These are phyloP conservation scores for Carex kokanica DNA, from an alignment of 176 grass and related monocot species.

Conservation along the genomic window DNA sequence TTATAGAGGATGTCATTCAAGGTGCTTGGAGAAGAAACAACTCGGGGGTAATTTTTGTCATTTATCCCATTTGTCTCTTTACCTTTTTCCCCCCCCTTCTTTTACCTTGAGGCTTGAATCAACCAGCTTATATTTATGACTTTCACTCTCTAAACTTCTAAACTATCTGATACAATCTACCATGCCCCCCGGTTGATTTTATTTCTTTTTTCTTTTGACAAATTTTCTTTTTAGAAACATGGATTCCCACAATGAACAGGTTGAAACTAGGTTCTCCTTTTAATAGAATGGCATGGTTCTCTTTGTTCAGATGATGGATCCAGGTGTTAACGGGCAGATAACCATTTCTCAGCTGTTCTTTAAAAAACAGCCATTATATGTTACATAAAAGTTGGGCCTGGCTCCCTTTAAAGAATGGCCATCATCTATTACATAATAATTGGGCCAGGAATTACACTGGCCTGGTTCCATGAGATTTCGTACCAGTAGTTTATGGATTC, in stretches of 20 bases:
- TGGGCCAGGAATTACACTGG: background rate
- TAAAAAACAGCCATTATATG: background rate
- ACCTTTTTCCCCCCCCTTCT: background rate
- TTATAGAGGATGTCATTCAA: conserved; percentile 23
- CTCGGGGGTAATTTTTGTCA: conserved; percentile 14
- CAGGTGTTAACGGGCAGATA: background rate
- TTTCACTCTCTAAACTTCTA: background rate
- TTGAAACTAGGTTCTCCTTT: background rate
- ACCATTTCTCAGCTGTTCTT: background rate
- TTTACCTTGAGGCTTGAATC: background rate
- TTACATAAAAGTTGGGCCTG: background rate
- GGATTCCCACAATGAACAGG: background rate
- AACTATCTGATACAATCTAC: background rate
- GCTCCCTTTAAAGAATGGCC: background rate
- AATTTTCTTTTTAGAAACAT: background rate
- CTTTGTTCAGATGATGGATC: background rate
- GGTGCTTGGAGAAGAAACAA: conserved; percentile 28
- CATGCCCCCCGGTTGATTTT: background rate
- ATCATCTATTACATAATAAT: background rate
- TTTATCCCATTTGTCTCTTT: conserved; percentile 4
- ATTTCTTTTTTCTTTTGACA: background rate
- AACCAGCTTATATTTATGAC: background rate
- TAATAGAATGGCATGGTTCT: background rate
- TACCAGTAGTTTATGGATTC: background rate
- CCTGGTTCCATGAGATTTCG: background rate